A percentile compares a stretch with the other conserved stretches of the same genome.
Conservation (phyloP, 495 filamentous ascomycete species). For the Haplographium delicatum region DNA sequence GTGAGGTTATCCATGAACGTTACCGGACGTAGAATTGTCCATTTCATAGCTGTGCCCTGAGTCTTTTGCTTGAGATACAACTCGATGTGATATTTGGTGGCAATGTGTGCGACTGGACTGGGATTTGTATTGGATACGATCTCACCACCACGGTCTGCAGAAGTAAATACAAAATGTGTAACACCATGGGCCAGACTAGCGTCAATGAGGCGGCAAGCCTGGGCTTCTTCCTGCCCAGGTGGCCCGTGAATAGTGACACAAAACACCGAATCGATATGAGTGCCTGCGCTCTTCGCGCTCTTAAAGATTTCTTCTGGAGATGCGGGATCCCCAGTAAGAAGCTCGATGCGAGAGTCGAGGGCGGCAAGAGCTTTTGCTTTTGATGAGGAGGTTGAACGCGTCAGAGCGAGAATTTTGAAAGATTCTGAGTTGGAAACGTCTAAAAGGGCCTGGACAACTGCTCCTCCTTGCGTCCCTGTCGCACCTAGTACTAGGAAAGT, state of each 20-base stretch:
- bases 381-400: conserved; percentile 52
- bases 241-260: conserved; percentile 38
- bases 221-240: conserved; percentile 43
- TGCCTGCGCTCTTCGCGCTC: conserved; percentile 40
- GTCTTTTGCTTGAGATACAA: conserved; percentile 41
- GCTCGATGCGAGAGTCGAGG: conserved; percentile 27
- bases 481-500: conserved; percentile 59
- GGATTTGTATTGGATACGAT: conserved; percentile 46
- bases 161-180: conserved; percentile 62
- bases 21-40: conserved; percentile 58
- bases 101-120: conserved; percentile 64
- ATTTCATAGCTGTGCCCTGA: conserved; percentile 42
- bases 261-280: conserved; percentile 37
- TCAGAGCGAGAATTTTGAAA: conserved; percentile 64
- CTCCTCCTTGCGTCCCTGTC: conserved; percentile 66
- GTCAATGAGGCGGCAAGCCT: conserved; percentile 61
- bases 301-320: conserved; percentile 34
- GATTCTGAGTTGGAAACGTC: conserved; percentile 20
- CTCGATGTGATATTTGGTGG: conserved; percentile 62
- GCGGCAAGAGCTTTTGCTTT: conserved; percentile 47
- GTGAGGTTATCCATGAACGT: conserved; percentile 65
- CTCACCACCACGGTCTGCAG: conserved; percentile 63
- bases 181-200: conserved; percentile 51
- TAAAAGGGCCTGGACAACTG: conserved; percentile 52
- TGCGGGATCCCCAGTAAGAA: conserved; percentile 18